A percentile compares a stretch with the other conserved stretches of the same genome.
Conservation (phyloP, 257 asterid genomes). For the Orobanche coerulescens region DNA sequence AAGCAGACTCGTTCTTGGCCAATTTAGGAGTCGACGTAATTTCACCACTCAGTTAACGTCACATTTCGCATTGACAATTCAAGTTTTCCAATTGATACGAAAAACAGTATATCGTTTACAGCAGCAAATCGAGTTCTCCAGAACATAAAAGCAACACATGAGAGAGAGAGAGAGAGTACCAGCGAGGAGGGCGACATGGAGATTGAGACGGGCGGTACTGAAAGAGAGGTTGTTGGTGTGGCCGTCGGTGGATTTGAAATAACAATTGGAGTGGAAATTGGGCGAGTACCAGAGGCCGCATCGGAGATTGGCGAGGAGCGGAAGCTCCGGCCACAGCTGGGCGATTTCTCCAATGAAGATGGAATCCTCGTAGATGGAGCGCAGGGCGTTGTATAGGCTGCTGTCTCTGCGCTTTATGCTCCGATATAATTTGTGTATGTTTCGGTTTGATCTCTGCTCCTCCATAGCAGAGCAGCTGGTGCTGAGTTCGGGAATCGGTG, state of each 20-base stretch:
- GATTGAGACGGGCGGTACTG: conserved; percentile 82
- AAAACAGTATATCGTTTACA: too few relatives aligned
- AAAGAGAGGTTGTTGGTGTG: conserved; percentile 87
- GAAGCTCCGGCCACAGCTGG: conserved; percentile 87
- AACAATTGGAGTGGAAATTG: conserved; percentile 56
- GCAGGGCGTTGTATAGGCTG: conserved; percentile 69
- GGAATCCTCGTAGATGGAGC: conserved; percentile 91
- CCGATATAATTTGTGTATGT: conserved; percentile 63
- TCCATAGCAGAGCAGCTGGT: conserved; percentile 40
- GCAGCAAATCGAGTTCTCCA: too few relatives aligned
- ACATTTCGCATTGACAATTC: too few relatives aligned
- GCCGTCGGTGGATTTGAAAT: conserved; percentile 98
- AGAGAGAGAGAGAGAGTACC: conserved; percentile 31
- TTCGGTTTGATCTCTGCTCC: conserved; percentile 39
- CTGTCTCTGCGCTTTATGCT: conserved; percentile 66
- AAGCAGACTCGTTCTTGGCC: too few relatives aligned
- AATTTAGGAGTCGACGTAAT: too few relatives aligned
- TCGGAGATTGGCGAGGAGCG: conserved; percentile 85
- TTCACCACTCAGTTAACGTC: too few relatives aligned
- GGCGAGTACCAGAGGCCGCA: conserved; percentile 91
- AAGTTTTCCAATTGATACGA: too few relatives aligned
- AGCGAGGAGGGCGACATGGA: conserved; percentile 78
- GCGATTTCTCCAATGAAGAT: conserved; percentile 81
- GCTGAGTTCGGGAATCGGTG: too few relatives aligned
- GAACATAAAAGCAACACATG: too few relatives aligned